Percentiles rank a stretch among this genome's conserved stretches.
Conservation (phyloP, 129 eudicot genomes). For the Flaveria sonorensis region DNA sequence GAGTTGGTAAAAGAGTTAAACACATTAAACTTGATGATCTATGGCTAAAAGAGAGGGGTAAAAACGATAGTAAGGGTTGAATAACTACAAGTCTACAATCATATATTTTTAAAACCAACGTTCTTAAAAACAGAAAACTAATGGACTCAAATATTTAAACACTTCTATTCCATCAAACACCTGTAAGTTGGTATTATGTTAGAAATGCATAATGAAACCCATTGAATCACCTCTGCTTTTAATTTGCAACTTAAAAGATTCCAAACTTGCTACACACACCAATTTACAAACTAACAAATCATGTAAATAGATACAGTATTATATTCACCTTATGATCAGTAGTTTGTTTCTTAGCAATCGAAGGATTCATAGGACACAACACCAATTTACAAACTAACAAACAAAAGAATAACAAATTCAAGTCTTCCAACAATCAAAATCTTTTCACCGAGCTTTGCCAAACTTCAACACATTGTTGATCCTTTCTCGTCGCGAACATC, state of each 20-base stretch:
- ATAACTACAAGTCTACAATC: too few relatives aligned
- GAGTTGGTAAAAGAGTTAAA: too few relatives aligned
- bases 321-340: background rate
- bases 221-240: background rate
- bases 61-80: too few relatives aligned
- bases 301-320: background rate
- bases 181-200: too few relatives aligned
- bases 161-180: too few relatives aligned
- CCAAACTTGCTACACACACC: background rate
- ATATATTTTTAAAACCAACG: too few relatives aligned
- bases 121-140: too few relatives aligned
- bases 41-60: too few relatives aligned
- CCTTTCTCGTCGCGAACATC: constrained; percentile 85
- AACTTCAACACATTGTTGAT: constrained; percentile 80
- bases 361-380: constrained; percentile 8
- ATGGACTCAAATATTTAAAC: too few relatives aligned
- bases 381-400: constrained; percentile 18
- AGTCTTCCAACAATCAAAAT: constrained; percentile 30
- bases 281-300: too few relatives aligned
- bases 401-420: constrained; percentile 24
- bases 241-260: background rate
- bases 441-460: constrained; percentile 78
- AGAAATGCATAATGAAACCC: too few relatives aligned
- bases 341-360: constrained; percentile 23
- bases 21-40: too few relatives aligned